Percentiles rank a stretch among this genome's conserved stretches.
Conservation (phyloP, 352 stramenopile genomes). For the Elongisporangium senticosum region DNA sequence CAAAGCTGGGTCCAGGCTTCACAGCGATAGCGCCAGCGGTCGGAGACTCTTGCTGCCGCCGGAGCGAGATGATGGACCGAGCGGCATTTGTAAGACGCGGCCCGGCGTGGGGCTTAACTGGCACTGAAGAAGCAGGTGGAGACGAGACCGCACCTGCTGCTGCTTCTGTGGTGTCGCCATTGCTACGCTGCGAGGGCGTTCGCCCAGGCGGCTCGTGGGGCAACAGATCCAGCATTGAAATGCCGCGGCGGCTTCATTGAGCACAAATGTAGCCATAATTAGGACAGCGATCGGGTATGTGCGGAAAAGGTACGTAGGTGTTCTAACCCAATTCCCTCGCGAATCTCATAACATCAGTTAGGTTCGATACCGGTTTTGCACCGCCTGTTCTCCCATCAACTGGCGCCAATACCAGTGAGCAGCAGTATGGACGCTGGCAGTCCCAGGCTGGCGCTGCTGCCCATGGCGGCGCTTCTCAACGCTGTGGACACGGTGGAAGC, state of each 20-base stretch:
- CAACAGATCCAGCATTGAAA: background rate
- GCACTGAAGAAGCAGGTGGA: too few species aligned
- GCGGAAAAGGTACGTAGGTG: background rate
- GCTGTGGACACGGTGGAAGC: background rate
- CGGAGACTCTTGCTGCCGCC: background rate
- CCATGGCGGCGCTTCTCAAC: background rate
- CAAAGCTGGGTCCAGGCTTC: background rate
- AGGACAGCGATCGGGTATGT: background rate
- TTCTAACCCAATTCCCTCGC: background rate
- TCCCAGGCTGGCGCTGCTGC: background rate
- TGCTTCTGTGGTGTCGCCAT: background rate
- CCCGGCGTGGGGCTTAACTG: background rate
- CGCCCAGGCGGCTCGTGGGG: background rate
- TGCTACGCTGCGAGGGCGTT: background rate
- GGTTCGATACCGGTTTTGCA: background rate
- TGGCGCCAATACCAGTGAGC: background rate
- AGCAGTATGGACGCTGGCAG: background rate
- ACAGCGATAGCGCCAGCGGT: background rate
- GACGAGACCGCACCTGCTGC: too few species aligned
- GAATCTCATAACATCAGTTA: background rate
- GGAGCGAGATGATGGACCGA: background rate
- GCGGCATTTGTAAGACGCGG: background rate
- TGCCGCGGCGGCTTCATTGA: background rate
- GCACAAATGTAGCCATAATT: constrained; percentile 2
- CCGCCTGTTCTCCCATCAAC: background rate